Evolutionary conservation across 345 rosid species (phyloP).

Genomic region (Acer yangbiense): DNA sequence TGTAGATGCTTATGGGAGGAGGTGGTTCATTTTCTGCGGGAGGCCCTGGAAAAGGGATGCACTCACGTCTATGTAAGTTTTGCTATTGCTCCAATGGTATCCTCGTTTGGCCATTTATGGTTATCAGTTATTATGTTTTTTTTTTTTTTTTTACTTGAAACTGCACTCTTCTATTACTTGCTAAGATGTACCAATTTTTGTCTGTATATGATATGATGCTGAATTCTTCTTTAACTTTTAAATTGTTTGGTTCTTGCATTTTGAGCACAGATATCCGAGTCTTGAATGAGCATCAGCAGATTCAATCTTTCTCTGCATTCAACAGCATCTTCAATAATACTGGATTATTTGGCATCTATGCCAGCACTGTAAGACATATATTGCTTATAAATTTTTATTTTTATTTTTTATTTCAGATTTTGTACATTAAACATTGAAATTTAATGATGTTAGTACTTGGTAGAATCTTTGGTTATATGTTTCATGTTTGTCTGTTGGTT

Average conservation of each 20-base stretch:
- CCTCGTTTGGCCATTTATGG: background rate
- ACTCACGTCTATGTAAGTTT: constrained; percentile 86
- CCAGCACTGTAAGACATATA: constrained; percentile 56
- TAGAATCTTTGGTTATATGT: background rate
- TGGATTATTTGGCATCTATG: constrained; percentile 76
- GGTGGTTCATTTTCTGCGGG: constrained; percentile 98
- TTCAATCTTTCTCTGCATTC: constrained; percentile 77
- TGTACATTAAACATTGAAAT: background rate
- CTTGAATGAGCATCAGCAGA: constrained; percentile 54
- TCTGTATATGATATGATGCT: background rate
- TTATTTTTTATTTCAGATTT: background rate
- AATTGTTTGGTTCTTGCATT: background rate
- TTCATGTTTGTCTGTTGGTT: background rate
- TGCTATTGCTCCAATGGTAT: background rate
- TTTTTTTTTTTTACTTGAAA: background rate
- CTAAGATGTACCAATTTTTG: constrained; percentile 1
- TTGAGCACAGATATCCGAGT: constrained; percentile 58
- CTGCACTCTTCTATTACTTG: background rate
- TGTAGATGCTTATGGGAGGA: constrained; percentile 94
- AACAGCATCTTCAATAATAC: constrained; percentile 66
- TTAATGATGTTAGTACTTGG: background rate
- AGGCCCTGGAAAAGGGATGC: constrained; percentile 99
- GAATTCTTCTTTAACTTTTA: constrained; percentile 13
- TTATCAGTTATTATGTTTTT: background rate
- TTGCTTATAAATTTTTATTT: background rate